Conservation (phyloP, 306 rosid species). For the Hippophae gyantsensis region DNA sequence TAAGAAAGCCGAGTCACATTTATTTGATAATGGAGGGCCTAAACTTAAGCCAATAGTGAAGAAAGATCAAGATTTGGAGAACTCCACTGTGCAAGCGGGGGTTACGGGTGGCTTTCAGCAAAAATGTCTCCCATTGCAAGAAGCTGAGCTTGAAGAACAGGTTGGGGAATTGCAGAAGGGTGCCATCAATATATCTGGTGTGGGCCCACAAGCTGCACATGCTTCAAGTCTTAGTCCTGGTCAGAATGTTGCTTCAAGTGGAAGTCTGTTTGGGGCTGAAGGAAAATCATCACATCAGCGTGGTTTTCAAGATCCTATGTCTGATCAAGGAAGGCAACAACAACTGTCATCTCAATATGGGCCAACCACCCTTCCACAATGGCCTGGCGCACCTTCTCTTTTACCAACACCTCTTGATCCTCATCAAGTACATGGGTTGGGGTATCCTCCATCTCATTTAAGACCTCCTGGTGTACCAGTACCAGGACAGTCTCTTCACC, state of each 20-base stretch:
- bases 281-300: neutral
- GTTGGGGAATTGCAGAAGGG: constrained; percentile 34
- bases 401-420: constrained; percentile 21
- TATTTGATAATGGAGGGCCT: constrained; percentile 40
- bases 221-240: neutral
- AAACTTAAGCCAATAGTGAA: constrained; percentile 32
- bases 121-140: constrained; percentile 24
- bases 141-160: constrained; percentile 33
- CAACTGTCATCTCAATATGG: constrained; percentile 25
- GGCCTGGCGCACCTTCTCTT: constrained; percentile 25
- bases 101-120: constrained; percentile 30
- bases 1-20: constrained; percentile 18
- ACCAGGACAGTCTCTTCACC: constrained; percentile 22
- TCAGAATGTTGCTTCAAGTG: constrained; percentile 14
- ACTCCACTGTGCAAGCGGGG: constrained; percentile 23
- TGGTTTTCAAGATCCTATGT: constrained; percentile 18
- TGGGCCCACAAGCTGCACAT: constrained; percentile 29
- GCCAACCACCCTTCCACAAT: constrained; percentile 31
- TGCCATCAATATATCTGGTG: constrained; percentile 20
- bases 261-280: too few relatives aligned
- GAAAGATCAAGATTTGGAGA: constrained; percentile 20
- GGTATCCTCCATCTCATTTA: constrained; percentile 29
- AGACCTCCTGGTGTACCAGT: constrained; percentile 35
- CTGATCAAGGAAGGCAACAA: constrained; percentile 32
- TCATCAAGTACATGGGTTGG: constrained; percentile 32